Evolutionary conservation across 2,329 filamentous ascomycete genomes (phyloP).

Genomic region (Colletotrichum cereale): DNA sequence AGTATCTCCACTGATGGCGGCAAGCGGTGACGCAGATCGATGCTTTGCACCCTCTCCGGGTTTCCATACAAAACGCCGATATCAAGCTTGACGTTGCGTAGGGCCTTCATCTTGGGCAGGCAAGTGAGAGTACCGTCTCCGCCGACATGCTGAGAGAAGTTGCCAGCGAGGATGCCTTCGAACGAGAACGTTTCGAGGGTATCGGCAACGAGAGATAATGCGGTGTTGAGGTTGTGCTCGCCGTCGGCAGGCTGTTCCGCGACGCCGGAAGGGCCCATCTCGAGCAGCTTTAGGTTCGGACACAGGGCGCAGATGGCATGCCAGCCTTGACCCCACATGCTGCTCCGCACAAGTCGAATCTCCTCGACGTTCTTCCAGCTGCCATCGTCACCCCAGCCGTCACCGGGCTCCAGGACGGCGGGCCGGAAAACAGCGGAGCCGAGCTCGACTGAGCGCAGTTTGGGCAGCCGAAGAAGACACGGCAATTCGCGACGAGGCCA

Average conservation of each 20-base stretch:
- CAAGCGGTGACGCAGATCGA: slow-evolving; percentile 17
- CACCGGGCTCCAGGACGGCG: slow-evolving; percentile 29
- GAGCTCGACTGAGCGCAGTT: slow-evolving; percentile 33
- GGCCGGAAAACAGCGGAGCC: slow-evolving; percentile 35
- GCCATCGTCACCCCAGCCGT: slow-evolving; percentile 38
- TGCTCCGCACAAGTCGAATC: slow-evolving; percentile 35
- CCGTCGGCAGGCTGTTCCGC: slow-evolving; percentile 35
- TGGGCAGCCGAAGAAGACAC: slow-evolving; percentile 33
- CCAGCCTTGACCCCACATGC: slow-evolving; percentile 39
- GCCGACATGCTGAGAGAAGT: slow-evolving; percentile 34
- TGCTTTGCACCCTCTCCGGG: slow-evolving; percentile 14
- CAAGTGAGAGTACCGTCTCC: slow-evolving; percentile 31
- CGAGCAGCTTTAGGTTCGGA: slow-evolving; percentile 37
- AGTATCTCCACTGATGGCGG: slow-evolving; percentile 21
- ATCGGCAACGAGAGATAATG: slow-evolving; percentile 27
- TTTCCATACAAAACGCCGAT: slow-evolving; percentile 30
- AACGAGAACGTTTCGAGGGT: slow-evolving; percentile 37
- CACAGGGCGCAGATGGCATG: slow-evolving; percentile 38
- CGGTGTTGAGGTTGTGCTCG: slow-evolving; percentile 38
- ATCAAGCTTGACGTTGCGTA: slow-evolving; percentile 36
- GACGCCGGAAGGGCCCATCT: slow-evolving; percentile 36
- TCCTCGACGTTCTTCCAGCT: slow-evolving; percentile 40
- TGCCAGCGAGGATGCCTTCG: slow-evolving; percentile 33
- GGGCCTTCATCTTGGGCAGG: slow-evolving; percentile 33
- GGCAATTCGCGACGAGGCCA: slow-evolving; percentile 38